Conservation (phyloP, 768 basidiomycete species). For the Termitomyces sp. region DNA sequence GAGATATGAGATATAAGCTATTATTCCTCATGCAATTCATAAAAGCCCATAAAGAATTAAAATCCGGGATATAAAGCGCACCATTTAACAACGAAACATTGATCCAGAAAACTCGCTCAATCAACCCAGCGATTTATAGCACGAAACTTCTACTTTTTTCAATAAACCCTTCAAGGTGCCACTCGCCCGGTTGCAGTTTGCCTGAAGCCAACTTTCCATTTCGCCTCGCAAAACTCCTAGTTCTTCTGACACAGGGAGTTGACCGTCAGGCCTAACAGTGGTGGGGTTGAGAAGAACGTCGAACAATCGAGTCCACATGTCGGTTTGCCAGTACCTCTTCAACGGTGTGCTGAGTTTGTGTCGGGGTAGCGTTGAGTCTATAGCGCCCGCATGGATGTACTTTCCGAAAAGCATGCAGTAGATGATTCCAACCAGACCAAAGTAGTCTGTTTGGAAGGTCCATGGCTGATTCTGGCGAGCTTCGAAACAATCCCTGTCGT, state of each 20-base stretch:
- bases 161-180: conserved; percentile 76
- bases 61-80: background rate
- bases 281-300: conserved; percentile 83
- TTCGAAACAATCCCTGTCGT: conserved; percentile 91
- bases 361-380: conserved; percentile 34
- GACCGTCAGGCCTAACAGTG: conserved; percentile 48
- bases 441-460: conserved; percentile 97
- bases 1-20: too few species aligned
- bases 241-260: conserved; percentile 72
- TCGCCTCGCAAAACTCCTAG: conserved; percentile 61
- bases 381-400: conserved; percentile 78
- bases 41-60: too few species aligned
- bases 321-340: conserved; percentile 93
- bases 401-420: conserved; percentile 97
- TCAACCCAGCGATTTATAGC: conserved; percentile 22
- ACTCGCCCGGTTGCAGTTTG: conserved; percentile 82
- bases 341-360: conserved; percentile 75
- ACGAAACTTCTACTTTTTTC: conserved; percentile 75
- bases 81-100: background rate
- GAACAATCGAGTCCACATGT: conserved; percentile 82
- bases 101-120: background rate
- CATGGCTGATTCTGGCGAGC: conserved; percentile 80
- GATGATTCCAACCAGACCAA: conserved; percentile 89
- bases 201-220: conserved; percentile 87
- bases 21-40: too few species aligned